These are phyloP conservation scores for Chalciporus chontae DNA, from an alignment of 768 basidiomycete species.

Conservation along the genomic window DNA sequence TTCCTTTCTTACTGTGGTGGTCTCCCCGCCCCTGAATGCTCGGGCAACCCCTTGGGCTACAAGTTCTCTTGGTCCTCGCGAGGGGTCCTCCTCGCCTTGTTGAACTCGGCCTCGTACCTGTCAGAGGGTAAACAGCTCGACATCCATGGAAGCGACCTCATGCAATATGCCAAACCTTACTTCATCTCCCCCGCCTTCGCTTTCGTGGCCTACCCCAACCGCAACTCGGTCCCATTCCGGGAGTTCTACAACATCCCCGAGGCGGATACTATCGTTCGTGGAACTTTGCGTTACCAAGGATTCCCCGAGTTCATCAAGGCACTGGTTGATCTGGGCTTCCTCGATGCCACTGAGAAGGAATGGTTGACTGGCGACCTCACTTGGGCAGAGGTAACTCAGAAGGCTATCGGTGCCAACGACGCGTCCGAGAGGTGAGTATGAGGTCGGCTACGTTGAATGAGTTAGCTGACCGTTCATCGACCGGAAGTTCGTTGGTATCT, in stretches of 20 bases:
- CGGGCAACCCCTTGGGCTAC: conserved; percentile 95
- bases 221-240: conserved; percentile 86
- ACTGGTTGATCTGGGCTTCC: conserved; percentile 84
- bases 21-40: conserved; percentile 86
- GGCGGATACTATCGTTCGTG: conserved; percentile 87
- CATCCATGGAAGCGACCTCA: conserved; percentile 78
- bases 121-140: conserved; percentile 59
- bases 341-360: conserved; percentile 70
- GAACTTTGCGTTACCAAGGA: conserved; percentile 92
- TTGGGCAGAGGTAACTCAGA: conserved; percentile 82
- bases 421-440: conserved; percentile 60
- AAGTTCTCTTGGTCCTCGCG: conserved; percentile 99
- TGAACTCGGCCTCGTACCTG: conserved; percentile 85
- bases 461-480: conserved; percentile 6
- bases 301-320: conserved; percentile 94
- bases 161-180: conserved; percentile 89
- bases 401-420: conserved; percentile 64
- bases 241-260: conserved; percentile 93
- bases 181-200: conserved; percentile 94
- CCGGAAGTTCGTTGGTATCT: conserved; percentile 61
- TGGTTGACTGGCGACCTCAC: conserved; percentile 74
- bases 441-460: neutral
- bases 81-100: conserved; percentile 90
- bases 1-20: conserved; percentile 97
- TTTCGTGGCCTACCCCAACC: conserved; percentile 96